Conservation (phyloP, 1,284 basidiomycete species). For the Vanrija sp. region DNA sequence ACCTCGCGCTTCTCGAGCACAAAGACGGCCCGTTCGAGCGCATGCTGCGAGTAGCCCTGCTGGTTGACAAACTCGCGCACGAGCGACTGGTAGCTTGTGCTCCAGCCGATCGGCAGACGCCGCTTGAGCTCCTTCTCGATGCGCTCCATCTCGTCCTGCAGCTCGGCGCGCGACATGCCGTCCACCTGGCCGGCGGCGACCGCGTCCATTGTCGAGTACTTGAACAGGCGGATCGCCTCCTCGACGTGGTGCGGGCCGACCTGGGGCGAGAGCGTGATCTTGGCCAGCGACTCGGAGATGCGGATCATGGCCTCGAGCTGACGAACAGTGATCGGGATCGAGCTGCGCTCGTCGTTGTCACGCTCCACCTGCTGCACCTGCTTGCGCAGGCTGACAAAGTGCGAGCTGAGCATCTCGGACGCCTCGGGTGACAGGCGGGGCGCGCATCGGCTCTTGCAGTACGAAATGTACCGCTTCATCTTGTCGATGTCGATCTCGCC, state of each 20-base stretch:
- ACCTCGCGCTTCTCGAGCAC: conserved; percentile 94
- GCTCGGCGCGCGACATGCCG: conserved; percentile 83
- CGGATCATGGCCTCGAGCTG: conserved; percentile 99
- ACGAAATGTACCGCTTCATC: conserved; percentile 97
- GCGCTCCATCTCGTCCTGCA: conserved; percentile 88
- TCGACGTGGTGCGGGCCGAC: conserved; percentile 94
- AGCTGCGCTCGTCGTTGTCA: conserved; percentile 95
- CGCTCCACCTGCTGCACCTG: conserved; percentile 94
- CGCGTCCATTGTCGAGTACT: conserved; percentile 98
- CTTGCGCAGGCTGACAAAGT: conserved; percentile 91
- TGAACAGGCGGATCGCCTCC: conserved; percentile 96
- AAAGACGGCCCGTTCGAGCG: conserved; percentile 86
- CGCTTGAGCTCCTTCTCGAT: conserved; percentile 89
- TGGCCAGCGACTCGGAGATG: conserved; percentile 94
- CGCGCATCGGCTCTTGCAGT: conserved; percentile 97
- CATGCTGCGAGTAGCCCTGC: conserved; percentile 86
- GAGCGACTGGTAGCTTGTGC: conserved; percentile 88
- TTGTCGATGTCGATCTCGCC: conserved; percentile 97
- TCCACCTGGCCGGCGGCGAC: conserved; percentile 84
- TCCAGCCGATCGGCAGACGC: conserved; percentile 92
- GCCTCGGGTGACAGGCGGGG: conserved; percentile 89
- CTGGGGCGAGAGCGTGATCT: conserved; percentile 80
- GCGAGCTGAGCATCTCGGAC: conserved; percentile 93
- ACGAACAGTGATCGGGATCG: conserved; percentile 96
- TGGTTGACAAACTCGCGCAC: conserved; percentile 92